Percentiles rank a stretch among this genome's conserved stretches.
phyloP scores from a whole-genome alignment of 2,329 filamentous ascomycete genomes.

The Microascus cirrosus region DNA sequence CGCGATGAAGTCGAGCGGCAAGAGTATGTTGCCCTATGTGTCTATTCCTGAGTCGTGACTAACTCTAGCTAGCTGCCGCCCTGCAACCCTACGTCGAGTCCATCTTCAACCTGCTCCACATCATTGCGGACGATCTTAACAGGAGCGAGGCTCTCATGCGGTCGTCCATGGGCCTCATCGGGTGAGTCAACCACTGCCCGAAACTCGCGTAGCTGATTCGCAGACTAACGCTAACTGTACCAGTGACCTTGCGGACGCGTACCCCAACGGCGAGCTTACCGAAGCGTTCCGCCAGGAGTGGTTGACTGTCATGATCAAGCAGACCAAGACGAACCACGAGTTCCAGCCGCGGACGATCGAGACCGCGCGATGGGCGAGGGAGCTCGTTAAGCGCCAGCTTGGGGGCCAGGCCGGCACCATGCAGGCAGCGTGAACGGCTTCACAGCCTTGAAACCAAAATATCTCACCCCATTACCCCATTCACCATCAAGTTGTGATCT shows the following conservation, averaged over 20 bases:
- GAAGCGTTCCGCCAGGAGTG: slow-evolving; percentile 84
- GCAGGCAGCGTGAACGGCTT: slow-evolving; percentile 30
- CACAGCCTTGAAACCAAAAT: not conserved
- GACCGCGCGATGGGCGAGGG: slow-evolving; percentile 92
- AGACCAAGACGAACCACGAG: slow-evolving; percentile 81
- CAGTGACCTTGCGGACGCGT: slow-evolving; percentile 88
- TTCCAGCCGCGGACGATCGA: slow-evolving; percentile 78
- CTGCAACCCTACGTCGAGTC: slow-evolving; percentile 70
- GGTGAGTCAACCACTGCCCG: slow-evolving; percentile 45
- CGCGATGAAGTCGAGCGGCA: slow-evolving; percentile 75
- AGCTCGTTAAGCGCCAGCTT: slow-evolving; percentile 90
- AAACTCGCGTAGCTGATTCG: not conserved
- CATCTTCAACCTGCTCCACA: slow-evolving; percentile 78
- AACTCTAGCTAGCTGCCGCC: slow-evolving; percentile 41
- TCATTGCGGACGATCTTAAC: slow-evolving; percentile 71
- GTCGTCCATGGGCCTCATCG: slow-evolving; percentile 94
- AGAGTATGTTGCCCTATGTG: slow-evolving; percentile 43
- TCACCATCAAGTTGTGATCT: not conserved
- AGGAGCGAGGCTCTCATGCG: slow-evolving; percentile 86
- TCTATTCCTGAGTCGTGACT: not conserved
- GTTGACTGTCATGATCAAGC: slow-evolving; percentile 81
- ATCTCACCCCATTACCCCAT: not conserved
- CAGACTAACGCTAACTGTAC: slow-evolving; percentile 20
- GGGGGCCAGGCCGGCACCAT: slow-evolving; percentile 37
- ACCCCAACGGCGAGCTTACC: slow-evolving; percentile 78